Evolutionary conservation across 106 monocot genomes (phyloP).

Genomic region (Ottelia alismoides): DNA sequence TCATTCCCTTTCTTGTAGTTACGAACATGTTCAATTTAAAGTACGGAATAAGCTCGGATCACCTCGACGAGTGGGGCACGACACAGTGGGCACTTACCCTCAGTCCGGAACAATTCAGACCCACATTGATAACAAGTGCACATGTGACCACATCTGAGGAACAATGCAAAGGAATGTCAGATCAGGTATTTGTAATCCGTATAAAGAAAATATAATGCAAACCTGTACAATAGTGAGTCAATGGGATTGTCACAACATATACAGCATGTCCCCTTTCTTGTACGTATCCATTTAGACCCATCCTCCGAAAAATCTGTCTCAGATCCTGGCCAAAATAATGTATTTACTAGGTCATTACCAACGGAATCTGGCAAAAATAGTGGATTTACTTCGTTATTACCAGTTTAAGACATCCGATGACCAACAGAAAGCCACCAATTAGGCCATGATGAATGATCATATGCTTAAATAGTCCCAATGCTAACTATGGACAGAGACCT

Average conservation of each 20-base stretch:
- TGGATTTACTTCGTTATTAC: too few relatives aligned
- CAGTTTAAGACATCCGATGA: too few relatives aligned
- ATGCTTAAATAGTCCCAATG: too few relatives aligned
- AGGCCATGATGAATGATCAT: too few relatives aligned
- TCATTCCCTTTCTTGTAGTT: too few relatives aligned
- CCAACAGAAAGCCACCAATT: too few relatives aligned
- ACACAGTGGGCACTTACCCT: neutral
- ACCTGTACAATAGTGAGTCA: slow-evolving; percentile 4
- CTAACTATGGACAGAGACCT: too few relatives aligned
- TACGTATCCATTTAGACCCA: slow-evolving; percentile 1
- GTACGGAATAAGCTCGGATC: slow-evolving; percentile 2
- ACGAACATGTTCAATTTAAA: too few relatives aligned
- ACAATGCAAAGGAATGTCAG: too few relatives aligned
- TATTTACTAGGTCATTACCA: too few relatives aligned
- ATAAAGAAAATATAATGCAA: neutral
- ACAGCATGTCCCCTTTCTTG: slow-evolving; percentile 1
- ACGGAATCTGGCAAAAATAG: too few relatives aligned
- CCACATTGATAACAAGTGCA: neutral
- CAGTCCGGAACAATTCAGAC: neutral
- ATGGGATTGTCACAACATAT: slow-evolving; percentile 2
- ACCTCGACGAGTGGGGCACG: neutral
- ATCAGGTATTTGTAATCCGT: neutral
- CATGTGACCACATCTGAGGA: slow-evolving; percentile 3
- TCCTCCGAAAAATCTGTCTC: neutral
- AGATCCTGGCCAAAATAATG: too few relatives aligned